Conservation (phyloP, 148 eudicot species). For the Rhododendron ovatum region DNA sequence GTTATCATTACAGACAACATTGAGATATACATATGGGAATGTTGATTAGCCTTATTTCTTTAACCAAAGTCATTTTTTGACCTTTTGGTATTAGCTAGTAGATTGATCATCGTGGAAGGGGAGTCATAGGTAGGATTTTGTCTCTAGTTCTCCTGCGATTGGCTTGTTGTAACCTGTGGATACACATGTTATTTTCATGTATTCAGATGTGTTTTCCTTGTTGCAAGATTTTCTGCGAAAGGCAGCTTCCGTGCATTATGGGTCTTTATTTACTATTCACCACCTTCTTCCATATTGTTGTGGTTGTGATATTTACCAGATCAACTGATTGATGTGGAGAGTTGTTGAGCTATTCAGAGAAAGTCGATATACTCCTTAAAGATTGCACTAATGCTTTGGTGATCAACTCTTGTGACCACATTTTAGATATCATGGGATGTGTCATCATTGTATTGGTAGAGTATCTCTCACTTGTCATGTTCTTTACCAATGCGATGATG, state of each 20-base stretch:
- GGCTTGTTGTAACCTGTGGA: neutral
- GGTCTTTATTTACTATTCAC: neutral
- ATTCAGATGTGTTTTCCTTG: neutral
- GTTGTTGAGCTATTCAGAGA: neutral
- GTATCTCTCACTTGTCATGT: too few relatives aligned
- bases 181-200: neutral
- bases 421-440: too few relatives aligned
- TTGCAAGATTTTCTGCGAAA: neutral
- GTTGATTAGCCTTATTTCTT: neutral
- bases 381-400: too few relatives aligned
- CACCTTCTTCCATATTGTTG: neutral
- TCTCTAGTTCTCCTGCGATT: neutral
- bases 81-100: too few relatives aligned
- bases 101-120: neutral
- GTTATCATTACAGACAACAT: too few relatives aligned
- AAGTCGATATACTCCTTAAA: slow-evolving; percentile 9
- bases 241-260: neutral
- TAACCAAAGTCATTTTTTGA: neutral
- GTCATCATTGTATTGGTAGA: too few relatives aligned
- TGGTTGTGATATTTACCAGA: neutral
- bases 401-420: too few relatives aligned
- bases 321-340: neutral
- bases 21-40: neutral
- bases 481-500: too few relatives aligned
- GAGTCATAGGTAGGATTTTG: neutral